A percentile compares a stretch with the other conserved stretches of the same genome.
These are phyloP conservation scores for Huntiella decipiens DNA, from an alignment of 2,329 filamentous ascomycete species.

Conservation along the genomic window DNA sequence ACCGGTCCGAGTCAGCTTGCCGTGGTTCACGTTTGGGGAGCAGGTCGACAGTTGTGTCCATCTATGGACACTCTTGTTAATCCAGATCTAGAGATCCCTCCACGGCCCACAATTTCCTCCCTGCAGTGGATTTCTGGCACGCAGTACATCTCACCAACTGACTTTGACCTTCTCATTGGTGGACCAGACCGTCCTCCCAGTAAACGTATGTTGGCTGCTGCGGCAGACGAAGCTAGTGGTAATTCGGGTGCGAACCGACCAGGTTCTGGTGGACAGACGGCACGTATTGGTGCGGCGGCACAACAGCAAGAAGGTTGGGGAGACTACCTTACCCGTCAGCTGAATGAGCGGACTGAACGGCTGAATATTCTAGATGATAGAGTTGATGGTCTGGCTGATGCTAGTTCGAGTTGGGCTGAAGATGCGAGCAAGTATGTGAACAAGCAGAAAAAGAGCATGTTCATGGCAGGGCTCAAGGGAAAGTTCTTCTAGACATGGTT, in stretches of 20 bases:
- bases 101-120: constrained; percentile 83
- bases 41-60: constrained; percentile 42
- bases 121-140: constrained; percentile 94
- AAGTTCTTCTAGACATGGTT: constrained; percentile 24
- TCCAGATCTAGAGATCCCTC: constrained; percentile 49
- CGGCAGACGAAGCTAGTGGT: constrained; percentile 22
- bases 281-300: constrained; percentile 12
- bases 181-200: constrained; percentile 74
- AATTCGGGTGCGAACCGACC: not conserved
- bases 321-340: constrained; percentile 66
- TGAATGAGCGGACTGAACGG: constrained; percentile 82
- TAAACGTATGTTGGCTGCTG: constrained; percentile 70
- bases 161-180: constrained; percentile 80
- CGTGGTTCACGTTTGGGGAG: constrained; percentile 69
- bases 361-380: constrained; percentile 65
- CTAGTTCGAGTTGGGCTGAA: constrained; percentile 66
- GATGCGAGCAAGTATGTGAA: constrained; percentile 75
- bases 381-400: constrained; percentile 66
- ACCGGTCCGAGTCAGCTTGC: constrained; percentile 72
- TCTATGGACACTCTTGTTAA: constrained; percentile 62
- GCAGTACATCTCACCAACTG: constrained; percentile 68
- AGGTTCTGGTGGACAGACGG: not conserved
- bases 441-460: constrained; percentile 70
- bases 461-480: constrained; percentile 49
- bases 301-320: constrained; percentile 42